Evolutionary conservation across 495 filamentous ascomycete species (phyloP).

Genomic region (Cercophora scortea): DNA sequence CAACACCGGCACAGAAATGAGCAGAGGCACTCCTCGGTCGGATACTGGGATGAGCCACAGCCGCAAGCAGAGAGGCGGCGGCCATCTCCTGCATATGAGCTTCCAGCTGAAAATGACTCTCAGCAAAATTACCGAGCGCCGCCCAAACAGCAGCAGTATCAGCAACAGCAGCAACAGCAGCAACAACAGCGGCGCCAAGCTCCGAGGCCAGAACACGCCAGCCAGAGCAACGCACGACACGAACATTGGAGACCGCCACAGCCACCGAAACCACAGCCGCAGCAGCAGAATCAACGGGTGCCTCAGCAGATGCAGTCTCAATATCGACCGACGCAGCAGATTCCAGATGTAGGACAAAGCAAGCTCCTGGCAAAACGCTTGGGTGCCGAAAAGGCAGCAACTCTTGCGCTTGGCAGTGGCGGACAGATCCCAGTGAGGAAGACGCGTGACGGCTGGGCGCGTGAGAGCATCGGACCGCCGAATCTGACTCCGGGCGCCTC

Average conservation of each 20-base stretch:
- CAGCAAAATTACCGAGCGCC: background rate
- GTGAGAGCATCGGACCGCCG: constrained; percentile 3
- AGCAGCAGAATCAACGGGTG: background rate
- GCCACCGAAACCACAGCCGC: background rate
- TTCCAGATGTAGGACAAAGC: background rate
- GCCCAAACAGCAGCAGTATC: background rate
- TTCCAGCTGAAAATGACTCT: background rate
- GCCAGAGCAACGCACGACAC: background rate
- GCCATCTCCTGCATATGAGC: background rate
- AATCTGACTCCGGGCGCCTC: background rate
- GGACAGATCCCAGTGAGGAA: constrained; percentile 13
- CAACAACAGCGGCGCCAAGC: background rate
- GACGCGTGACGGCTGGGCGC: constrained; percentile 11
- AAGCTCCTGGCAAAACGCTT: constrained; percentile 41
- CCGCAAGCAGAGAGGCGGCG: background rate
- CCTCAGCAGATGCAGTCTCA: constrained; percentile 2
- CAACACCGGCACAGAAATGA: background rate
- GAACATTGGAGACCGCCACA: constrained; percentile 1
- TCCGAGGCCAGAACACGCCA: background rate
- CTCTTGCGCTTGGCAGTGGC: constrained; percentile 19
- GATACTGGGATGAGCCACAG: constrained; percentile 1
- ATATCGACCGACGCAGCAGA: background rate
- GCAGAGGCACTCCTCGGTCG: background rate
- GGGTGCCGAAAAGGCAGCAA: constrained; percentile 37
- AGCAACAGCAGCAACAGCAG: background rate